phyloP scores from a whole-genome alignment of 148 eudicot genomes.

The Chenopodium quinoa region DNA sequence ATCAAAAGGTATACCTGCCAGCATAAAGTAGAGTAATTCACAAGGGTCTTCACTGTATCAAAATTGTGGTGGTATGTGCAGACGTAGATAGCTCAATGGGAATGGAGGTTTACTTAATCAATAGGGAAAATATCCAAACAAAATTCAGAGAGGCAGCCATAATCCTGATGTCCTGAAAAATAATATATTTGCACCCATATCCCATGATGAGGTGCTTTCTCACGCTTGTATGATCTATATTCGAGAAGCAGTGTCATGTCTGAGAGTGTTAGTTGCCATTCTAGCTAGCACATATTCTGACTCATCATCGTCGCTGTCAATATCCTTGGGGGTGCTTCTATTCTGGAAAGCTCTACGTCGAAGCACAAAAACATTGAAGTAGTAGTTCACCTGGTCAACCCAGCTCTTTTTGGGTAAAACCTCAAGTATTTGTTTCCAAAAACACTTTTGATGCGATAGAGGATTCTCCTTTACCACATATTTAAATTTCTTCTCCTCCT shows the following conservation, averaged over 20 bases:
- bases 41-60: slow-evolving; percentile 19
- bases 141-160: neutral
- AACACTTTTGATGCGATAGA: slow-evolving; percentile 40
- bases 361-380: slow-evolving; percentile 72
- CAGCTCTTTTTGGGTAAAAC: slow-evolving; percentile 45
- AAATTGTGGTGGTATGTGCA: slow-evolving; percentile 34
- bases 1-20: slow-evolving; percentile 10
- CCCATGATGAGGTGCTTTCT: neutral
- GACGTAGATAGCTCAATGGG: slow-evolving; percentile 11
- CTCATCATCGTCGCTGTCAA: slow-evolving; percentile 87
- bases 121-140: neutral
- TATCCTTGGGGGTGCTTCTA: slow-evolving; percentile 41
- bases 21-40: slow-evolving; percentile 9
- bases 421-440: slow-evolving; percentile 54
- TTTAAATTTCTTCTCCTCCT: slow-evolving; percentile 56
- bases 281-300: slow-evolving; percentile 35
- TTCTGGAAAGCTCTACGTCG: slow-evolving; percentile 68
- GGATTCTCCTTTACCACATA: slow-evolving; percentile 55
- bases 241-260: slow-evolving; percentile 37
- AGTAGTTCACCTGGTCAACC: slow-evolving; percentile 72
- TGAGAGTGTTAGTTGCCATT: slow-evolving; percentile 23
- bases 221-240: slow-evolving; percentile 24
- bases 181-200: neutral
- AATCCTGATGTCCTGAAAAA: neutral
- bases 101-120: neutral